Evolutionary conservation across 2,329 filamentous ascomycete genomes (phyloP).

Genomic region (Colletotrichum eremochloae): DNA sequence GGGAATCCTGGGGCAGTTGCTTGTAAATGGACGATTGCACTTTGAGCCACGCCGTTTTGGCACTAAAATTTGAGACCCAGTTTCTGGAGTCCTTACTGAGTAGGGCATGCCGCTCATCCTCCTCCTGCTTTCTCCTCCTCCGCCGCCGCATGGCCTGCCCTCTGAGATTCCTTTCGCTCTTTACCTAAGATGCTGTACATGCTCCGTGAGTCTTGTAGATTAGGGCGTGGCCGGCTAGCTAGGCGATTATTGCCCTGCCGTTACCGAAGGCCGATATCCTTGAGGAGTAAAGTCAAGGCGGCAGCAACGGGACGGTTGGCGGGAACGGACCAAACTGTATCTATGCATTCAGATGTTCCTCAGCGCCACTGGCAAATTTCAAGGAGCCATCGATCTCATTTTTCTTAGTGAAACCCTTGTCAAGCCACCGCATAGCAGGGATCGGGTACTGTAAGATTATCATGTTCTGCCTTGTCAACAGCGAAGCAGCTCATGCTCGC

Average conservation of each 20-base stretch:
- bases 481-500: slow-evolving; percentile 9
- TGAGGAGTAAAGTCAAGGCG: slow-evolving; percentile 25
- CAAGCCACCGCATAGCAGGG: slow-evolving; percentile 28
- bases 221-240: not conserved
- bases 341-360: not conserved
- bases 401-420: slow-evolving; percentile 36
- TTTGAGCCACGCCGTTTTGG: not conserved
- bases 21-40: not conserved
- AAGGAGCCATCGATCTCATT: slow-evolving; percentile 21
- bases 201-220: not conserved
- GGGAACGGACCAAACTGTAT: slow-evolving; percentile 5
- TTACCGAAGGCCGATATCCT: not conserved
- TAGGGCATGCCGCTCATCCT: not conserved
- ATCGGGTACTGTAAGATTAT: slow-evolving; percentile 1
- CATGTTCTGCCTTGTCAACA: not conserved
- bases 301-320: slow-evolving; percentile 3
- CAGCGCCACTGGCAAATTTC: slow-evolving; percentile 16
- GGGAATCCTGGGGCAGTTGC: slow-evolving; percentile 6
- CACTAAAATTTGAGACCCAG: not conserved
- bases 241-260: not conserved
- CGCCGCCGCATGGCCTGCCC: not conserved
- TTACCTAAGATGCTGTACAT: not conserved
- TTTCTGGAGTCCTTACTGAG: not conserved
- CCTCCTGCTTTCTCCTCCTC: not conserved
- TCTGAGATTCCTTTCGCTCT: not conserved